These are phyloP conservation scores for Acorus gramineus DNA, from an alignment of 106 monocot genomes.

Conservation along the genomic window DNA sequence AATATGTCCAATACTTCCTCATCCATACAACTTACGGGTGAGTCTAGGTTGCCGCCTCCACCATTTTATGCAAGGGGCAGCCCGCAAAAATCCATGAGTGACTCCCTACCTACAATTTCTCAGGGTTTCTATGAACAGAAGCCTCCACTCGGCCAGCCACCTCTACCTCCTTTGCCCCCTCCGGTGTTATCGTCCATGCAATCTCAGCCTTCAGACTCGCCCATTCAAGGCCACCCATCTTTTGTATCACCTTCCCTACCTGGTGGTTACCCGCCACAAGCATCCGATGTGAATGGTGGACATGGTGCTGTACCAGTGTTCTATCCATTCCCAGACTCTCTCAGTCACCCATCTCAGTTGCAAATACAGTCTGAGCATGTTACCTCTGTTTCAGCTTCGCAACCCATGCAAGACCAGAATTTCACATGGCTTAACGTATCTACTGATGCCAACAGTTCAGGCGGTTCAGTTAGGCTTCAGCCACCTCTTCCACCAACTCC, in stretches of 20 bases:
- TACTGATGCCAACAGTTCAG: conserved; percentile 31
- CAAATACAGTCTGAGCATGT: conserved; percentile 53
- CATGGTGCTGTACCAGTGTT: conserved; percentile 19
- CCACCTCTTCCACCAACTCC: conserved; percentile 73
- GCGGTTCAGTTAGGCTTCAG: conserved; percentile 24
- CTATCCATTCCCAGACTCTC: conserved; percentile 17
- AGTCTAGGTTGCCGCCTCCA: conserved; percentile 16
- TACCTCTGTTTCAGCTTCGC: conserved; percentile 22
- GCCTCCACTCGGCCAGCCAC: conserved; percentile 48
- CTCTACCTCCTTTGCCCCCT: conserved; percentile 78
- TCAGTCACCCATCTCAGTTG: not conserved
- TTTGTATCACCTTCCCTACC: conserved; percentile 47
- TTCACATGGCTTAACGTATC: conserved; percentile 34
- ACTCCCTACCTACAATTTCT: conserved; percentile 23
- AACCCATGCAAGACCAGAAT: conserved; percentile 38
- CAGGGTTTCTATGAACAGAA: conserved; percentile 49
- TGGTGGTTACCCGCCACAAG: conserved; percentile 51
- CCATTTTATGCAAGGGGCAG: conserved; percentile 26
- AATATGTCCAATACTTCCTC: conserved; percentile 16
- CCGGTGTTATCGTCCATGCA: conserved; percentile 36
- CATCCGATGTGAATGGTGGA: conserved; percentile 32
- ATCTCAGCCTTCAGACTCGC: conserved; percentile 24
- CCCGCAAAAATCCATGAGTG: conserved; percentile 25
- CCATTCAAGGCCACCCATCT: conserved; percentile 20
- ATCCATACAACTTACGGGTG: conserved; percentile 19